Percentiles rank a stretch among this genome's conserved stretches.
Conservation (phyloP, 495 filamentous ascomycete genomes). For the Cryomyces antarcticus region DNA sequence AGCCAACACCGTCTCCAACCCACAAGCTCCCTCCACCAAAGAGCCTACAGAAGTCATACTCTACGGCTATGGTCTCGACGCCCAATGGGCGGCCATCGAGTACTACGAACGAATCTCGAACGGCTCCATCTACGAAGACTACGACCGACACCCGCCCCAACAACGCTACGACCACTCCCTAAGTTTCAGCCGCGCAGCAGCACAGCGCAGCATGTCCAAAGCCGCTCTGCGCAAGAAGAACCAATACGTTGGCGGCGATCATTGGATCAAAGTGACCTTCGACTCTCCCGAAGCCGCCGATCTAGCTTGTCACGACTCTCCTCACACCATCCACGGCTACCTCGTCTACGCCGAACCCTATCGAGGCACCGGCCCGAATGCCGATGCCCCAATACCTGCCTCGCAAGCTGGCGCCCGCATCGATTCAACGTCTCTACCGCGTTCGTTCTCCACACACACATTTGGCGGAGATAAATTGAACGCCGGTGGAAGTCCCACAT, state of each 20-base stretch:
- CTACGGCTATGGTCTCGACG: slow-evolving; percentile 53
- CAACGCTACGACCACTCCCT: slow-evolving; percentile 43
- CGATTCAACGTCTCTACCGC: slow-evolving; percentile 9
- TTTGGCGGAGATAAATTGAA: slow-evolving; percentile 10
- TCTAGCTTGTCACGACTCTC: slow-evolving; percentile 50
- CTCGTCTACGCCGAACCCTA: slow-evolving; percentile 63
- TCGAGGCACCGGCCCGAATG: slow-evolving; percentile 43
- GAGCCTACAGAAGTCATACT: slow-evolving; percentile 67
- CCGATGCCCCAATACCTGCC: slow-evolving; percentile 36
- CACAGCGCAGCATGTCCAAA: slow-evolving; percentile 36
- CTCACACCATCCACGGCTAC: slow-evolving; percentile 56
- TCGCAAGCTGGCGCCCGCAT: slow-evolving; percentile 9
- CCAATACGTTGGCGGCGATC: slow-evolving; percentile 51
- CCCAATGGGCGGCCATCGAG: slow-evolving; percentile 69
- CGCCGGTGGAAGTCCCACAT: slow-evolving; percentile 1
- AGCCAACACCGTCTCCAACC: background rate
- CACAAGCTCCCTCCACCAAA: slow-evolving; percentile 11
- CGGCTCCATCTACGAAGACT: slow-evolving; percentile 77
- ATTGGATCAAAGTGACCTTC: slow-evolving; percentile 90
- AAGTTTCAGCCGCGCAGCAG: slow-evolving; percentile 14
- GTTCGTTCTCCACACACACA: slow-evolving; percentile 22
- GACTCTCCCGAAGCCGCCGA: slow-evolving; percentile 64
- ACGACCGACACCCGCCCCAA: slow-evolving; percentile 51
- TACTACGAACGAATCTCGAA: slow-evolving; percentile 55
- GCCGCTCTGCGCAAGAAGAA: slow-evolving; percentile 58